Percentiles rank a stretch among this genome's conserved stretches.
These are phyloP conservation scores for Colletotrichum tropicicola DNA, from an alignment of 2,329 filamentous ascomycete genomes.

Conservation along the genomic window DNA sequence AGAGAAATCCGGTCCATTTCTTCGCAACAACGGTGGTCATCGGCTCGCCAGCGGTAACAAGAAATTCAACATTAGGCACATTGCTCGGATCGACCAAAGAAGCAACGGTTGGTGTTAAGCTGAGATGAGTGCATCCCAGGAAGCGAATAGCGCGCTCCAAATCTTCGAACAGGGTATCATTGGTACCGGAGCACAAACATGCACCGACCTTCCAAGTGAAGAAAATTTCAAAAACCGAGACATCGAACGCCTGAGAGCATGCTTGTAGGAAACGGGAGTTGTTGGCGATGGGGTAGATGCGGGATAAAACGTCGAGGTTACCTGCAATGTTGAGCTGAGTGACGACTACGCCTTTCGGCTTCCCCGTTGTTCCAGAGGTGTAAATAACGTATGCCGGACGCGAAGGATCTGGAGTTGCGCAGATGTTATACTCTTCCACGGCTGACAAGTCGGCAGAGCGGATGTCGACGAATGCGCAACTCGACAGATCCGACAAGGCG, in stretches of 20 bases:
- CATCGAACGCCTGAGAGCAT: conserved; percentile 86
- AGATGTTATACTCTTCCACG: conserved; percentile 47
- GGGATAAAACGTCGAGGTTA: conserved; percentile 74
- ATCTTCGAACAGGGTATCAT: conserved; percentile 78
- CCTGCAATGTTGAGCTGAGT: conserved; percentile 80
- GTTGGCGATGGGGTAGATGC: conserved; percentile 68
- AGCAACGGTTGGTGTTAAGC: conserved; percentile 86
- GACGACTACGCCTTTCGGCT: conserved; percentile 82
- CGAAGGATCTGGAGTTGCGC: conserved; percentile 49
- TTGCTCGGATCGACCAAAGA: conserved; percentile 74
- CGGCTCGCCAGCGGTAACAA: conserved; percentile 85
- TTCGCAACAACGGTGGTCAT: conserved; percentile 77
- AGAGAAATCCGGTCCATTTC: conserved; percentile 75
- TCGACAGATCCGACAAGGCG: conserved; percentile 24
- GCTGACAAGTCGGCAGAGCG: conserved; percentile 35
- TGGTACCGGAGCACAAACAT: conserved; percentile 78
- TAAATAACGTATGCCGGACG: conserved; percentile 81
- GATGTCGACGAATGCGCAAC: conserved; percentile 44
- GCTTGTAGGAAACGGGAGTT: conserved; percentile 77
- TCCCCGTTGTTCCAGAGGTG: conserved; percentile 84
- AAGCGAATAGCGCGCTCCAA: conserved; percentile 72
- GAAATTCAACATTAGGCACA: conserved; percentile 76
- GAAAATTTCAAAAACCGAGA: conserved; percentile 92
- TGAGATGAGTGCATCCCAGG: conserved; percentile 79
- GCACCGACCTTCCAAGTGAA: conserved; percentile 83